Conservation (phyloP, 2,329 filamentous ascomycete species). For the Alternaria metachromatica region DNA sequence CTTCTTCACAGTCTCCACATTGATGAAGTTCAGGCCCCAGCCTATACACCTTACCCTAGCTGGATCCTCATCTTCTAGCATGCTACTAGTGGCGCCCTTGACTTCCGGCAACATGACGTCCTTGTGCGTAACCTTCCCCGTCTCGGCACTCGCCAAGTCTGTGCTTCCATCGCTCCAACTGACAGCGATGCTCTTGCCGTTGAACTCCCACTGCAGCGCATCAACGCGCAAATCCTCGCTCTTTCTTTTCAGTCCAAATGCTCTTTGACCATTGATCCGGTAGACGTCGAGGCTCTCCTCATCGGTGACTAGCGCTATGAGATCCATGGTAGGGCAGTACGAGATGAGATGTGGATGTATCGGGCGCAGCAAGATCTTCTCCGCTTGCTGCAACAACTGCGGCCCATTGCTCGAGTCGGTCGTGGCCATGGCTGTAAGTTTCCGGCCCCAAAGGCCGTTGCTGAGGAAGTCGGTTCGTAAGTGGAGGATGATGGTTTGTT, state of each 20-base stretch:
- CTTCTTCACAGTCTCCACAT: slow-evolving; percentile 53
- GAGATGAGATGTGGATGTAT: slow-evolving; percentile 67
- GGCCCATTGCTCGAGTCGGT: slow-evolving; percentile 4
- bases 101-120: slow-evolving; percentile 29
- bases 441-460: slow-evolving; percentile 15
- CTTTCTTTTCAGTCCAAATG: slow-evolving; percentile 61
- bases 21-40: slow-evolving; percentile 63
- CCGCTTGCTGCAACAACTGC: slow-evolving; percentile 48
- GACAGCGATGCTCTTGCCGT: slow-evolving; percentile 76
- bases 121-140: slow-evolving; percentile 79
- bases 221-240: slow-evolving; percentile 43
- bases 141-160: slow-evolving; percentile 79
- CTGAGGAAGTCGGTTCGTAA: not conserved
- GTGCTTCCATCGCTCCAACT: slow-evolving; percentile 84
- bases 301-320: slow-evolving; percentile 75
- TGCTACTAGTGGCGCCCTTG: not conserved
- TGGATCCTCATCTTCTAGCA: slow-evolving; percentile 6
- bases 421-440: slow-evolving; percentile 9
- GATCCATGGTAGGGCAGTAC: slow-evolving; percentile 84
- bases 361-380: slow-evolving; percentile 53
- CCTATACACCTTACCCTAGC: slow-evolving; percentile 55
- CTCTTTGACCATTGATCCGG: slow-evolving; percentile 76
- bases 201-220: slow-evolving; percentile 55
- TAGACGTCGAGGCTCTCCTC: slow-evolving; percentile 76
- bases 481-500: slow-evolving; percentile 18